Evolutionary conservation across 73 alveolate species (phyloP).

Genomic region (Tetrahymena thermophila): DNA sequence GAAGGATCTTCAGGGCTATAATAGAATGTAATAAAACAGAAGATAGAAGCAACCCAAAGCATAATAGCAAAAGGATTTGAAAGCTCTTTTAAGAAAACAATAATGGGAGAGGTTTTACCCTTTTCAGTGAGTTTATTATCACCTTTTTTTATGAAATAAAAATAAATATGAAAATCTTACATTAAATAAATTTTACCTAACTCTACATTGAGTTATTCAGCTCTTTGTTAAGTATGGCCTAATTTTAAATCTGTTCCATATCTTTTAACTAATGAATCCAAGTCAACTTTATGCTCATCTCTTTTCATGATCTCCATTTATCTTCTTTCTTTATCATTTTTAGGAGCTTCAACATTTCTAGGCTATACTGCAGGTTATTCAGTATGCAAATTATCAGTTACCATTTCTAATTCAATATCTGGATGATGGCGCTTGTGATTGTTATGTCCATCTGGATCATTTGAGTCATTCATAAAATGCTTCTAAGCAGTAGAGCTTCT

Average conservation of each 20-base stretch:
- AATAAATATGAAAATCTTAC: constrained; percentile 12
- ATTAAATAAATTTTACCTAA: not conserved
- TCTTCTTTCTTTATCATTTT: not conserved
- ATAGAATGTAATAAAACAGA: constrained; percentile 76
- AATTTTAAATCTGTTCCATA: not conserved
- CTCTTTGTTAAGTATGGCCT: not conserved
- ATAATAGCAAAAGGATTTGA: constrained; percentile 69
- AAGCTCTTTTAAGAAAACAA: constrained; percentile 58
- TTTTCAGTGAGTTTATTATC: constrained; percentile 80
- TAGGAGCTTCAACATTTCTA: not conserved
- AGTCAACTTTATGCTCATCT: constrained; percentile 52
- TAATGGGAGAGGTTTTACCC: constrained; percentile 66
- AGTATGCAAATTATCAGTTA: not conserved
- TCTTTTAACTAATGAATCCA: constrained; percentile 3
- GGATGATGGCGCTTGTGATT: not conserved
- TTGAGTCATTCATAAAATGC: not conserved
- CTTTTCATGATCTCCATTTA: constrained; percentile 38
- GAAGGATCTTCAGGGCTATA: constrained; percentile 53
- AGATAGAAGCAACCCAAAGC: constrained; percentile 80
- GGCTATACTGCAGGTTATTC: not conserved
- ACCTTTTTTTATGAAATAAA: constrained; percentile 55
- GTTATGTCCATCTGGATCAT: not conserved
- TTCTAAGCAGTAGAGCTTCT: not conserved
- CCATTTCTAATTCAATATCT: not conserved
- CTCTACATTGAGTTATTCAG: not conserved